Evolutionary conservation across 148 eudicot species (phyloP), one percentile per base, ranked within the genome.

Genomic region (Spergularia marina): DNA sequence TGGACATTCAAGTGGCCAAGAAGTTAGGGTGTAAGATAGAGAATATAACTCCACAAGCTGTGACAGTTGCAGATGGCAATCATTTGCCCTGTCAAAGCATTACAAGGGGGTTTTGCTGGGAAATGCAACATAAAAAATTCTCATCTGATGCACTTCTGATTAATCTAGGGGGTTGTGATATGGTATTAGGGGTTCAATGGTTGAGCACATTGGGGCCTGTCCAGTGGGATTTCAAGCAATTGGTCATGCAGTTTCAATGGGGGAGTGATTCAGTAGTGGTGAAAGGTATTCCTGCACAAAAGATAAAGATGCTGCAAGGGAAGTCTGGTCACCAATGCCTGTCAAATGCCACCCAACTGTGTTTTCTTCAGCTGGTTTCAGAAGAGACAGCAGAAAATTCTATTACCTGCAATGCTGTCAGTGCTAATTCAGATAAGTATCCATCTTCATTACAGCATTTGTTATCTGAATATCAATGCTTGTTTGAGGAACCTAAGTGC

Each of bases 161-260:
- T 2, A n/a, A 44, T 4, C 11, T 65, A 0, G 20, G 47, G 6
- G 15, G n/a, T 13, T 65, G 68, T 16, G 49, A 64, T 34, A 65
- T 65, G 47, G 68, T 65, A 1, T 15, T 65, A 3, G 68, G 68
- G 40, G 25, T 65, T 10, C 67, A 63, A 30, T 63, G 67, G 68
- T 16, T 36, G 21, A 36, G 44, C 14, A 30, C 47, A 12, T 18
- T 65, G 47, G 68, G 68, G 14, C 15, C 68, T 4, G 25, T 64
- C 1, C 13, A 9, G 13, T 65, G 68, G 68, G 12, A 34, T 34
- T 65, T 65, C 10, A 13, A 36, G 11, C 40, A 65, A 2, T 7
- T 39, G 12, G 4, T 10, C 11, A 65, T 36, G n/a, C 18, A 65
- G 49, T 65, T 41, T 41, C 7, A 41, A 5, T 41, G 47, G 47